phyloP scores from a whole-genome alignment of 441 rosid species.

The Croton setiger region DNA sequence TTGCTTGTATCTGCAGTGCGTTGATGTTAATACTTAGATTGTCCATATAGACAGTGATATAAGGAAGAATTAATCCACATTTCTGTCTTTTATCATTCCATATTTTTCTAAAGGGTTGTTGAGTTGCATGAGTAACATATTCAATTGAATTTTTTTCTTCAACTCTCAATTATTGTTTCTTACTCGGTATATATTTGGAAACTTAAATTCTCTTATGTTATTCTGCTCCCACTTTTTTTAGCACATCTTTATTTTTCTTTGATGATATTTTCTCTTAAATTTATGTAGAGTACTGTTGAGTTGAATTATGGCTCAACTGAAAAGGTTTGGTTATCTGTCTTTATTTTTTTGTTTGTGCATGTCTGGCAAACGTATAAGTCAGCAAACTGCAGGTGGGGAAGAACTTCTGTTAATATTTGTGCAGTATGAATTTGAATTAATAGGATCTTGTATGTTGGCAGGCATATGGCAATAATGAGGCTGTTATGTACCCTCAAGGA shows the following conservation, averaged over 20 bases:
- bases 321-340: neutral
- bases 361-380: neutral
- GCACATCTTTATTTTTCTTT: neutral
- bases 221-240: neutral
- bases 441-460: conserved; percentile 23
- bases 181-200: neutral
- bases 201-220: neutral
- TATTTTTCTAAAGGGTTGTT: neutral
- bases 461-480: conserved; percentile 60
- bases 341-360: neutral
- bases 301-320: neutral
- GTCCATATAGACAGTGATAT: neutral
- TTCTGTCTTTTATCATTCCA: neutral
- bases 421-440: neutral
- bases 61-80: neutral
- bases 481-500: conserved; percentile 49
- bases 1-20: neutral
- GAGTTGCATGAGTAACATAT: neutral
- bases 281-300: neutral
- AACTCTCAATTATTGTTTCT: neutral
- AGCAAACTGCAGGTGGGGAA: neutral
- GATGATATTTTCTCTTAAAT: neutral
- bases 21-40: neutral
- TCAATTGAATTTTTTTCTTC: neutral
- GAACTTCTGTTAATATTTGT: neutral